Conservation (phyloP, 2,329 filamentous ascomycete species). For the Cladophialophora carrionii region DNA sequence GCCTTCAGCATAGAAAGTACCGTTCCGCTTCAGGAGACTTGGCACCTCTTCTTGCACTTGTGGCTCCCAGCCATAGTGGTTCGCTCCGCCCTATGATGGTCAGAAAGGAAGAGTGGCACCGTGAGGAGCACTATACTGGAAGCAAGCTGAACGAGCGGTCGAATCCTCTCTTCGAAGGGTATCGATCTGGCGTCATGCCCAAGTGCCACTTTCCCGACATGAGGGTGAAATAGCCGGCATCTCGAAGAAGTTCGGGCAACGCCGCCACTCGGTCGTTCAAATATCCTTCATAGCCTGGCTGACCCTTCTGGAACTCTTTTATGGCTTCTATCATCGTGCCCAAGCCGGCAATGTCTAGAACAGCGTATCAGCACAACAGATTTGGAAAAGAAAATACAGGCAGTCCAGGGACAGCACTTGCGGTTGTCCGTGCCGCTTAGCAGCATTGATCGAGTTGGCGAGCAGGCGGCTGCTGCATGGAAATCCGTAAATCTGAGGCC, state of each 20-base stretch:
- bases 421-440: conserved; percentile 42
- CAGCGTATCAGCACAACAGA: conserved; percentile 25
- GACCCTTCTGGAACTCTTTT: conserved; percentile 35
- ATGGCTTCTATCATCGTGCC: conserved; percentile 42
- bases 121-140: conserved; percentile 1
- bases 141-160: conserved; percentile 41
- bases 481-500: conserved; percentile 41
- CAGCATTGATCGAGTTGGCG: conserved; percentile 44
- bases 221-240: conserved; percentile 44
- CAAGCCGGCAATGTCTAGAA: conserved; percentile 42
- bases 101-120: not conserved
- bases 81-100: conserved; percentile 33
- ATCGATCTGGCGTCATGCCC: conserved; percentile 40
- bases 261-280: conserved; percentile 40
- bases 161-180: conserved; percentile 42
- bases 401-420: conserved; percentile 11
- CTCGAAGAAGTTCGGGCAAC: conserved; percentile 44
- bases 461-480: conserved; percentile 43
- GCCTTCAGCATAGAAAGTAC: conserved; percentile 25
- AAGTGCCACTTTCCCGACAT: conserved; percentile 49
- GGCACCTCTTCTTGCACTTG: conserved; percentile 26
- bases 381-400: not conserved
- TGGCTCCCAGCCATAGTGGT: conserved; percentile 46
- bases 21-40: conserved; percentile 17
- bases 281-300: conserved; percentile 42